Percentiles rank a stretch among this genome's conserved stretches.
phyloP scores from a whole-genome alignment of 441 rosid species.

The Aleurites moluccanus region DNA sequence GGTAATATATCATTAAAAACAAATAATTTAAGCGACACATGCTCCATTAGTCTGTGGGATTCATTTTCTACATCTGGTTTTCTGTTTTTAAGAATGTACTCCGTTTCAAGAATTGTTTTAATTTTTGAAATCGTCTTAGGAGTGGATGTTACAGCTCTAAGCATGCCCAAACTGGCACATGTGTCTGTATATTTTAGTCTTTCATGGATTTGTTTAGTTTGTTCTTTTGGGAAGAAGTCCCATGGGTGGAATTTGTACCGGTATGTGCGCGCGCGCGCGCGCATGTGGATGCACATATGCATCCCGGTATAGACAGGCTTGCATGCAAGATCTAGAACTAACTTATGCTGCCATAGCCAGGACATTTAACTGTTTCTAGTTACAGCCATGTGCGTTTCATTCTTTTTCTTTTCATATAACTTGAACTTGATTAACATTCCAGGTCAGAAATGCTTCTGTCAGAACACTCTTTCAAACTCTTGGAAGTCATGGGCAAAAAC shows the following conservation, averaged over 20 bases:
- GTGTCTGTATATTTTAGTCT: not conserved
- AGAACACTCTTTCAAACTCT: conserved; percentile 96
- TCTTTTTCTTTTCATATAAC: not conserved
- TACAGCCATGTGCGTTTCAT: not conserved
- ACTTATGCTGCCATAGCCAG: conserved; percentile 1
- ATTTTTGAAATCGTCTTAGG: not conserved
- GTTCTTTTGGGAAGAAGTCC: not conserved
- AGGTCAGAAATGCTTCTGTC: conserved; percentile 99
- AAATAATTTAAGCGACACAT: not conserved
- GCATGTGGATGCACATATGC: not conserved
- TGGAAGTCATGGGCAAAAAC: conserved; percentile 96
- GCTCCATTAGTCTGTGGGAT: not conserved
- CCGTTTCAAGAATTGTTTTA: not conserved
- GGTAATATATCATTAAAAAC: not conserved
- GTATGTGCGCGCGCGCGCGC: not conserved
- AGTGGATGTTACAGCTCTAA: not conserved
- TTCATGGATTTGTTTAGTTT: not conserved
- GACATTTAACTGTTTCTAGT: not conserved
- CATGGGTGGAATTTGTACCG: not conserved
- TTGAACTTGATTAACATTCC: conserved; percentile 26
- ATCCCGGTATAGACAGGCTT: not conserved
- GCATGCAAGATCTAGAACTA: conserved; percentile 8
- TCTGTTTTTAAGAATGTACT: not conserved
- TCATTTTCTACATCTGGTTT: not conserved
- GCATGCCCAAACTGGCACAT: not conserved